Conservation (phyloP, 2,329 filamentous ascomycete genomes). For the Trichophyton benhamiae region DNA sequence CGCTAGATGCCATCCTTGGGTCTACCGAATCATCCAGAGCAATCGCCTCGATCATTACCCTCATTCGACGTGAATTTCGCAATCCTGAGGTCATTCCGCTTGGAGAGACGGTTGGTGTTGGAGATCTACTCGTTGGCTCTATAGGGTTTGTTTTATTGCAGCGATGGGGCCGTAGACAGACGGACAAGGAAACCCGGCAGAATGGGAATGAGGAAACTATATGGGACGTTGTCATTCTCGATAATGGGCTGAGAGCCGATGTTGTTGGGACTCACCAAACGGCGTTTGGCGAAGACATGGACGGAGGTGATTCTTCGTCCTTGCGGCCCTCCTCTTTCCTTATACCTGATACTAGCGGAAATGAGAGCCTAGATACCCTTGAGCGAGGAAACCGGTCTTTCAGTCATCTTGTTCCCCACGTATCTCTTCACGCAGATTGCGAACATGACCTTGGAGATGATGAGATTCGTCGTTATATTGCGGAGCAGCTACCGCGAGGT, state of each 20-base stretch:
- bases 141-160: slow-evolving; percentile 36
- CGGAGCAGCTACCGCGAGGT: slow-evolving; percentile 32
- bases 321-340: slow-evolving; percentile 43
- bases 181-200: slow-evolving; percentile 29
- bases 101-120: slow-evolving; percentile 29
- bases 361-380: slow-evolving; percentile 29
- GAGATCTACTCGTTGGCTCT: slow-evolving; percentile 33
- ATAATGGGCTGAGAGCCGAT: slow-evolving; percentile 35
- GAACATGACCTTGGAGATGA: slow-evolving; percentile 33
- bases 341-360: slow-evolving; percentile 23
- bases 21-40: slow-evolving; percentile 39
- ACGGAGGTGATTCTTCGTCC: slow-evolving; percentile 37
- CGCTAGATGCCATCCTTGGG: slow-evolving; percentile 36
- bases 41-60: slow-evolving; percentile 37
- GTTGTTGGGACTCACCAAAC: slow-evolving; percentile 33
- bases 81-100: slow-evolving; percentile 23
- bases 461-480: slow-evolving; percentile 37
- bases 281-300: slow-evolving; percentile 24
- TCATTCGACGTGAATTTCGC: slow-evolving; percentile 35
- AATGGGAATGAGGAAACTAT: slow-evolving; percentile 33
- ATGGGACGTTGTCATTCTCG: slow-evolving; percentile 39
- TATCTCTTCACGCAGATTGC: slow-evolving; percentile 25
- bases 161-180: slow-evolving; percentile 35
- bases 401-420: slow-evolving; percentile 16
- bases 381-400: slow-evolving; percentile 22